Conservation (phyloP, 345 rosid genomes). For the Aethionema arabicum region DNA sequence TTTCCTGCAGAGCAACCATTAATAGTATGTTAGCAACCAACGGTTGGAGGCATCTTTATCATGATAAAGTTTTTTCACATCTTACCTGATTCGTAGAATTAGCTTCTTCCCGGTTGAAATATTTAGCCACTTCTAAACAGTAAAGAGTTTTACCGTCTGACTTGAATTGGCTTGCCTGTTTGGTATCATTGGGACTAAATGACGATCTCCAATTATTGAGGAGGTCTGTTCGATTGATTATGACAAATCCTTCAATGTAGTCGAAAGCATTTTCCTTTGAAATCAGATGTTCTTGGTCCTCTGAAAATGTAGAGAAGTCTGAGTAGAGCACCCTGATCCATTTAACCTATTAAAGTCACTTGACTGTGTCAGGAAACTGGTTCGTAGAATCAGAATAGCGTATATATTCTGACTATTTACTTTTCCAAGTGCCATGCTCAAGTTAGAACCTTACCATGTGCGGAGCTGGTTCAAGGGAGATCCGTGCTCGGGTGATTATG, state of each 20-base stretch:
- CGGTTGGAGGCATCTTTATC: not conserved
- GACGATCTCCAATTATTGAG: conserved; percentile 84
- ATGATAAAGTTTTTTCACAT: conserved; percentile 4
- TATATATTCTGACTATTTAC: not conserved
- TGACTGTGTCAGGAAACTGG: conserved; percentile 23
- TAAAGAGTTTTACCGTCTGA: conserved; percentile 79
- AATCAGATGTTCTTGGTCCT: conserved; percentile 80
- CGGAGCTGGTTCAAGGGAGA: conserved; percentile 68
- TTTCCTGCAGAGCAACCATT: conserved; percentile 49
- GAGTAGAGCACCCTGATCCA: conserved; percentile 90
- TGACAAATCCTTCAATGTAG: conserved; percentile 88
- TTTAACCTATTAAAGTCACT: conserved; percentile 56
- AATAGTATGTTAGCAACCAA: conserved; percentile 25
- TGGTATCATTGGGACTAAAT: conserved; percentile 67
- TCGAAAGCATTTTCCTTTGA: conserved; percentile 60
- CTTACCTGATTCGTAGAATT: conserved; percentile 52
- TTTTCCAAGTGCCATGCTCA: conserved; percentile 1
- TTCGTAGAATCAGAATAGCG: conserved; percentile 12
- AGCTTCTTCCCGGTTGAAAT: conserved; percentile 59
- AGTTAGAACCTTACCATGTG: conserved; percentile 50
- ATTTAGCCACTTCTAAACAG: conserved; percentile 81
- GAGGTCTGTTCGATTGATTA: conserved; percentile 72
- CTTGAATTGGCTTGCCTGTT: conserved; percentile 65
- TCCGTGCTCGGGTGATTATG: conserved; percentile 78
- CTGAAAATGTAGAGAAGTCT: conserved; percentile 74